phyloP scores from a whole-genome alignment of 352 stramenopile genomes.

The Globisporangium paddicum region DNA sequence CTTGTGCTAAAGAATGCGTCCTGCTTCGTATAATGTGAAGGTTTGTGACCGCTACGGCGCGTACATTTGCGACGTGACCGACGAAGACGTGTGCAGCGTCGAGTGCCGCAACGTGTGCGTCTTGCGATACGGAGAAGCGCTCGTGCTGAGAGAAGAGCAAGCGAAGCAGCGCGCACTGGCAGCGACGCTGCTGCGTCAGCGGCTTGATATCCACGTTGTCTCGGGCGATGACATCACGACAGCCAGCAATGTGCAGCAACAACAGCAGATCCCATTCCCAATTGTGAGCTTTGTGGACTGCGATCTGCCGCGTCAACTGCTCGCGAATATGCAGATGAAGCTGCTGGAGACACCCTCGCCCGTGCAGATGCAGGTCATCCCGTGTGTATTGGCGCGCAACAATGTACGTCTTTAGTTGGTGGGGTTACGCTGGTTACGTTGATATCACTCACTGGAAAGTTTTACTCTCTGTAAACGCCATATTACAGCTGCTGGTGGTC shows the following conservation, averaged over 20 bases:
- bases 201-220: slow-evolving; percentile 30
- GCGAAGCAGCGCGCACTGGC: slow-evolving; percentile 2
- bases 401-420: slow-evolving; percentile 26
- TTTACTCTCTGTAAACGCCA: not conserved
- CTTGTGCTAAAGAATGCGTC: not conserved
- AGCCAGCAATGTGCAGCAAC: not conserved
- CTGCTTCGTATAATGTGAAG: slow-evolving; percentile 13
- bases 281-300: slow-evolving; percentile 17
- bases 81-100: slow-evolving; percentile 82
- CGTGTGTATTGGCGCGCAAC: slow-evolving; percentile 30
- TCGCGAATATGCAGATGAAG: slow-evolving; percentile 31
- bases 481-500: slow-evolving; percentile 46
- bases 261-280: slow-evolving; percentile 10
- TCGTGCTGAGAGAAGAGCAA: not conserved
- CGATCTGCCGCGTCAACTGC: slow-evolving; percentile 27
- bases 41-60: slow-evolving; percentile 69
- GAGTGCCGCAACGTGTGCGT: slow-evolving; percentile 60
- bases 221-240: not conserved
- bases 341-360: slow-evolving; percentile 43
- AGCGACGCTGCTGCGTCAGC: slow-evolving; percentile 18
- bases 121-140: slow-evolving; percentile 7
- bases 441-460: not conserved
- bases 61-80: slow-evolving; percentile 77
- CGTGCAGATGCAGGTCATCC: slow-evolving; percentile 76
- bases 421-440: not conserved